phyloP scores from a whole-genome alignment of 768 basidiomycete species.

The Goffeauzyma gilvescens region DNA sequence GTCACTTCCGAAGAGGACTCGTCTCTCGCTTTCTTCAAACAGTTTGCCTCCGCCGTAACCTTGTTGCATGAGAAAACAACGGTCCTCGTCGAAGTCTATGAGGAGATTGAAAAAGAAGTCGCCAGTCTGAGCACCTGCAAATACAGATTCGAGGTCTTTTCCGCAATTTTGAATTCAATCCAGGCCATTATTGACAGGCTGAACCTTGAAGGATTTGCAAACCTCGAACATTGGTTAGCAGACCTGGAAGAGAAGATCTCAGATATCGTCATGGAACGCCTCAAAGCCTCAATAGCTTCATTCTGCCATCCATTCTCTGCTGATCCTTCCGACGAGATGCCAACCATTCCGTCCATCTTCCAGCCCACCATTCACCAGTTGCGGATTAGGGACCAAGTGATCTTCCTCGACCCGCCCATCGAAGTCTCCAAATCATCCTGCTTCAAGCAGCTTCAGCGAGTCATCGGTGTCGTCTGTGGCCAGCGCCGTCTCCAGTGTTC shows the following conservation, averaged over 20 bases:
- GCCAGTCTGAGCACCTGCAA: constrained; percentile 75
- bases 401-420: constrained; percentile 94
- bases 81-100: constrained; percentile 73
- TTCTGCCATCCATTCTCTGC: constrained; percentile 44
- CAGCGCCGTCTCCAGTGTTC: constrained; percentile 79
- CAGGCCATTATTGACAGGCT: constrained; percentile 82
- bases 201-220: constrained; percentile 87
- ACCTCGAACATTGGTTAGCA: constrained; percentile 78
- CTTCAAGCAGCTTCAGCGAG: constrained; percentile 73
- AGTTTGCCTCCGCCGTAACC: constrained; percentile 83
- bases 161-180: constrained; percentile 53
- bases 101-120: constrained; percentile 62
- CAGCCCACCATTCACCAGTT: constrained; percentile 87
- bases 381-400: constrained; percentile 94
- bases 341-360: constrained; percentile 39
- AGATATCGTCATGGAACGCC: constrained; percentile 51
- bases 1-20: constrained; percentile 67
- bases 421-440: constrained; percentile 79
- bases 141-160: constrained; percentile 66
- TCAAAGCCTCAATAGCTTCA: constrained; percentile 56
- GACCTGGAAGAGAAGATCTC: constrained; percentile 63
- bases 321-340: neutral
- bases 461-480: constrained; percentile 80
- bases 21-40: constrained; percentile 82
- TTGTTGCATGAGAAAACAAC: constrained; percentile 94